Conservation (phyloP, 2,329 filamentous ascomycete genomes). For the Ophiostoma novo-ulmi region DNA sequence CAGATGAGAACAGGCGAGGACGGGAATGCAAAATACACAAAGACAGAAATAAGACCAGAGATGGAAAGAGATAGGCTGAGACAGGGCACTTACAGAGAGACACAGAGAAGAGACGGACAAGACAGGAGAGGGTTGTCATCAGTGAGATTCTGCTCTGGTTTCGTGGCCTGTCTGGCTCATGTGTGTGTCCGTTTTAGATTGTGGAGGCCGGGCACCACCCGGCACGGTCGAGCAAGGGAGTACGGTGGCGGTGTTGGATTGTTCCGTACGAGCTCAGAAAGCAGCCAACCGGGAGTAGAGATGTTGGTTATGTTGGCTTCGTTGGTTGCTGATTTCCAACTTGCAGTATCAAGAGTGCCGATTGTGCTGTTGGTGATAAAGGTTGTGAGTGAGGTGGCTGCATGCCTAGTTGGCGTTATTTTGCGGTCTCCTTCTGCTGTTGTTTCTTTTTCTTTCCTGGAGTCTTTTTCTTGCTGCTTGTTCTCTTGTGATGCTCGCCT, state of each 20-base stretch:
- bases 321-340: neutral
- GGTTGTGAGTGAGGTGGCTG: neutral
- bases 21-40: neutral
- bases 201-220: conserved; percentile 3
- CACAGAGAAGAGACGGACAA: neutral
- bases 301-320: neutral
- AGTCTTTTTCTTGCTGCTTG: neutral
- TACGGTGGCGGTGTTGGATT: neutral
- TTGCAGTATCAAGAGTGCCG: neutral
- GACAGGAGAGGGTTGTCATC: neutral
- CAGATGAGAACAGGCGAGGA: neutral
- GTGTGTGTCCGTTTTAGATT: conserved; percentile 8
- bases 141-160: neutral
- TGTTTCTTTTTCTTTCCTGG: neutral
- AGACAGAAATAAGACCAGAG: neutral
- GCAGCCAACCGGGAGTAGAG: neutral
- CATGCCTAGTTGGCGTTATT: neutral
- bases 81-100: neutral
- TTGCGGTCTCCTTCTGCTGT: neutral
- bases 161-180: neutral
- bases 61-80: neutral
- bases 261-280: neutral
- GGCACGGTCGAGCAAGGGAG: conserved; percentile 9
- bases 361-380: neutral
- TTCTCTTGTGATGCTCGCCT: conserved; percentile 9